Base-by-base conservation (phyloP, 1,284 basidiomycete genomes). In the Cutaneotrichosporon spelunceum region DNA sequence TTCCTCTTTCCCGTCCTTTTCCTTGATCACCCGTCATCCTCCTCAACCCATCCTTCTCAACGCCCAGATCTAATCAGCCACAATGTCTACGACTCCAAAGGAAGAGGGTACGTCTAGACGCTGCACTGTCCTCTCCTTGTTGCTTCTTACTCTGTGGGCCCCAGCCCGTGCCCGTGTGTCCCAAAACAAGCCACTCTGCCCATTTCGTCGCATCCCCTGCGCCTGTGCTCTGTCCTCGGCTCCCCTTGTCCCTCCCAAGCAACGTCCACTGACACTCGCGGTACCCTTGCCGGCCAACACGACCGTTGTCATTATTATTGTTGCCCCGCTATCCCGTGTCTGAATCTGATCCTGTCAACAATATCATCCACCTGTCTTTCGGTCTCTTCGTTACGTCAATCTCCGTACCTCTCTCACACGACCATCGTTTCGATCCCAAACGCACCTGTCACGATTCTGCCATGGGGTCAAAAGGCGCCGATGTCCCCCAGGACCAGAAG, bases 401-500 rank as follows among this genome's bases (percentile, higher is more conserved):
- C 45, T 24, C 3, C 23, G 0, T 24, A 14, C 23, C 23, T 6
- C 45, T 19, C 10, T 24, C 26, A 1, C 26, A 16, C 10, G 24
- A 3, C 24, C 8, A 14, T 21, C 44, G 1, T 19, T 39, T 39
- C 39, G 39, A 42, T 47, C 45, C n/a, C 45, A 47, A 24, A 47
- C 45, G 26, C 45, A 4, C 45, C 5, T 24, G 24, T 24, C 24
- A 19, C 39, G 8, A 16, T n/a, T 42, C 39, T 19, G 39, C 19
- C 19, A 27, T 16, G 26, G 11, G 26, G 14, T 30, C 48, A 8
- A 24, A 34, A 76, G 73, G 68, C 64, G 75, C 75, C 69, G 78
- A 74, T 55, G 76, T 79, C 27, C 78, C 78, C 49, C 68, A 73
- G 59, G 78, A 77, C 60, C 78, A 79, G 65, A 78, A 79, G 70